phyloP scores from a whole-genome alignment of 495 filamentous ascomycete genomes.

The Lepraria neglecta region DNA sequence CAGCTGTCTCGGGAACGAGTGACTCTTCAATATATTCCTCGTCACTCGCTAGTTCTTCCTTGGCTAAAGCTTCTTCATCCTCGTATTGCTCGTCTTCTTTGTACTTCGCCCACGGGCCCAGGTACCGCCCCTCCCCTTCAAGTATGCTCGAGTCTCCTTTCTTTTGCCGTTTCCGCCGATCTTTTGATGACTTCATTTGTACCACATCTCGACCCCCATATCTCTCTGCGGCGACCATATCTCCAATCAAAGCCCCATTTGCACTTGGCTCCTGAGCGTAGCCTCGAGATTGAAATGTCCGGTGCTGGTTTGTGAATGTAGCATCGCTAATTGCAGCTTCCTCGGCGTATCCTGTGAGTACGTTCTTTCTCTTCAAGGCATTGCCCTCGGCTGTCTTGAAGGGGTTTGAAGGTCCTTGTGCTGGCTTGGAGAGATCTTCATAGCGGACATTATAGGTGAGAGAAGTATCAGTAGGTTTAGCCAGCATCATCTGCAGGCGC shows the following conservation, averaged over 20 bases:
- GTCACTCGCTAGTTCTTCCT: slow-evolving; percentile 62
- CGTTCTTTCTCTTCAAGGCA: slow-evolving; percentile 74
- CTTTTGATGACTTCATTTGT: slow-evolving; percentile 58
- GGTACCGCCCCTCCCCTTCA: slow-evolving; percentile 78
- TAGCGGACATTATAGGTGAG: slow-evolving; percentile 60
- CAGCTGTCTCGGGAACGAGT: slow-evolving; percentile 43
- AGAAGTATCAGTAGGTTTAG: slow-evolving; percentile 47
- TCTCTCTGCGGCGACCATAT: slow-evolving; percentile 44
- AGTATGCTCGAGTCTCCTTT: slow-evolving; percentile 79
- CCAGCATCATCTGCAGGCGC: slow-evolving; percentile 51
- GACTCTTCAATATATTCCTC: slow-evolving; percentile 69
- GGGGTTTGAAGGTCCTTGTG: slow-evolving; percentile 73
- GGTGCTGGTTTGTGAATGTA: slow-evolving; percentile 76
- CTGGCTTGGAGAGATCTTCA: slow-evolving; percentile 62
- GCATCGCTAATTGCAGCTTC: slow-evolving; percentile 85
- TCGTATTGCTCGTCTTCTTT: slow-evolving; percentile 60
- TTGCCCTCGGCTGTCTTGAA: slow-evolving; percentile 58
- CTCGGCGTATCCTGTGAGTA: slow-evolving; percentile 82
- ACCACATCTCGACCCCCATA: slow-evolving; percentile 52
- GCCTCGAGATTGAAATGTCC: slow-evolving; percentile 61
- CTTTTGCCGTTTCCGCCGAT: slow-evolving; percentile 65
- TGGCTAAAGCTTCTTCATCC: slow-evolving; percentile 42
- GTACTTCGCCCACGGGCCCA: slow-evolving; percentile 92
- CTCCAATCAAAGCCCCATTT: slow-evolving; percentile 48
- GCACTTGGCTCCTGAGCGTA: slow-evolving; percentile 52